Evolutionary conservation across 352 stramenopile species (phyloP).

Genomic region (Blastocystis sp.): DNA sequence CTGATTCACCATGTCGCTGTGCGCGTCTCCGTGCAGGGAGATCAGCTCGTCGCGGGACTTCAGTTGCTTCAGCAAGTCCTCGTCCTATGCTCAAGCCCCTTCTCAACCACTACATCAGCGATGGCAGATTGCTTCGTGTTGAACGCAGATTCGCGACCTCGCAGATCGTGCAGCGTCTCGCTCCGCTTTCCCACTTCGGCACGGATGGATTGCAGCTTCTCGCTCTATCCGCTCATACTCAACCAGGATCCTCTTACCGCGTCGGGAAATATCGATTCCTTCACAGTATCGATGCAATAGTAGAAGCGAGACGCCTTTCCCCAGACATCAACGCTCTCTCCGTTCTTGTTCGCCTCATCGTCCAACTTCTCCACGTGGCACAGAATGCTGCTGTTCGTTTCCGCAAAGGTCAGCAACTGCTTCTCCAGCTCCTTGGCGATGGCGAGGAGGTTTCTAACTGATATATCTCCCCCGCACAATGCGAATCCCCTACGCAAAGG

Average conservation of each 20-base stretch:
- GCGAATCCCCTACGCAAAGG: neutral
- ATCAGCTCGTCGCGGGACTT: neutral
- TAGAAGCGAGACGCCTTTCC: constrained; percentile 35
- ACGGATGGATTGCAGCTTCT: neutral
- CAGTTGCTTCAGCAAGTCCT: constrained; percentile 33
- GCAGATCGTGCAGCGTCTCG: neutral
- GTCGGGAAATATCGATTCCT: constrained; percentile 11
- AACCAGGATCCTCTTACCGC: neutral
- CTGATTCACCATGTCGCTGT: neutral
- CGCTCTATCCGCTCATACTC: neutral
- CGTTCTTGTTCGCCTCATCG: neutral
- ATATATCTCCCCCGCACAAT: neutral
- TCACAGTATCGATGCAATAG: constrained; percentile 6
- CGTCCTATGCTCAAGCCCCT: neutral
- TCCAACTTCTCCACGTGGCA: constrained; percentile 3
- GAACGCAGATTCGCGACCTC: neutral
- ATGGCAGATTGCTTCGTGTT: constrained; percentile 14
- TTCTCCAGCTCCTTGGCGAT: constrained; percentile 42
- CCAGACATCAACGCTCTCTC: constrained; percentile 3
- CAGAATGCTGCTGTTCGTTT: constrained; percentile 20
- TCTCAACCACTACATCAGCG: neutral
- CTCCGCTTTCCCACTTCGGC: neutral
- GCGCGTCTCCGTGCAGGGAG: neutral
- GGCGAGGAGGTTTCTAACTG: neutral
- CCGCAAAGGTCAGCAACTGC: constrained; percentile 21